Conservation (phyloP, 2,329 filamentous ascomycete species). For the Aspergillus udagawae region DNA sequence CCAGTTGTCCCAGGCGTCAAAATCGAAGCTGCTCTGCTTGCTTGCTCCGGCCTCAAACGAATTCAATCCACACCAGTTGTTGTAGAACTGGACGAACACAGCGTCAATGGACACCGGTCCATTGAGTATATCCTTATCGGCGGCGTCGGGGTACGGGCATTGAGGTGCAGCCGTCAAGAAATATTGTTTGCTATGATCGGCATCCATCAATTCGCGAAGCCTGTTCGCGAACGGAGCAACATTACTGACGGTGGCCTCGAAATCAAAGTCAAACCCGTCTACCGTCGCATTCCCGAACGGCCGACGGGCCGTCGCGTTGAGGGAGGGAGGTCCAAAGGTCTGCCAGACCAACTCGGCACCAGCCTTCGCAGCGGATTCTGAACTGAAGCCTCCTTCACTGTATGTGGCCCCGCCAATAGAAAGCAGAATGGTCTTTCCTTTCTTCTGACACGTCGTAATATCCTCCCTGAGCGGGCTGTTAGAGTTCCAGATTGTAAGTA, state of each 20-base stretch:
- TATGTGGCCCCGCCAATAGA: constrained; percentile 70
- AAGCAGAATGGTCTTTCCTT: constrained; percentile 67
- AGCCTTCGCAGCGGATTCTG: constrained; percentile 47
- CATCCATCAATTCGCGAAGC: constrained; percentile 55
- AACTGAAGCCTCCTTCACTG: constrained; percentile 62
- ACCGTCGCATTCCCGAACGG: constrained; percentile 64
- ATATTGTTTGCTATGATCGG: constrained; percentile 49
- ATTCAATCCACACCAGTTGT: constrained; percentile 61
- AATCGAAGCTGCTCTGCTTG: constrained; percentile 57
- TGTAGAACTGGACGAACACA: constrained; percentile 64
- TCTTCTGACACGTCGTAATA: constrained; percentile 57
- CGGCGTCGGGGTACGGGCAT: constrained; percentile 62
- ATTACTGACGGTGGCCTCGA: constrained; percentile 59
- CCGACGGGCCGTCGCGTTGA: constrained; percentile 48
- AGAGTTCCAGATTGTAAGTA: neutral
- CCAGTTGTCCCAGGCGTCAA: constrained; percentile 63
- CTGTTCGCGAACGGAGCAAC: constrained; percentile 58
- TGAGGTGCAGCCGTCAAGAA: constrained; percentile 65
- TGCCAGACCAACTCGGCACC: constrained; percentile 65
- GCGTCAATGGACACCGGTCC: constrained; percentile 56
- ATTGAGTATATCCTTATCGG: constrained; percentile 55
- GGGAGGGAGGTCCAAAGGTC: constrained; percentile 60
- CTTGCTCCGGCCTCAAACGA: constrained; percentile 46
- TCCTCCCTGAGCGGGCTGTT: constrained; percentile 32
- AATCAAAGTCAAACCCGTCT: constrained; percentile 75